Evolutionary conservation across 106 monocot species (phyloP).

Genomic region (Apostasia ramifera): DNA sequence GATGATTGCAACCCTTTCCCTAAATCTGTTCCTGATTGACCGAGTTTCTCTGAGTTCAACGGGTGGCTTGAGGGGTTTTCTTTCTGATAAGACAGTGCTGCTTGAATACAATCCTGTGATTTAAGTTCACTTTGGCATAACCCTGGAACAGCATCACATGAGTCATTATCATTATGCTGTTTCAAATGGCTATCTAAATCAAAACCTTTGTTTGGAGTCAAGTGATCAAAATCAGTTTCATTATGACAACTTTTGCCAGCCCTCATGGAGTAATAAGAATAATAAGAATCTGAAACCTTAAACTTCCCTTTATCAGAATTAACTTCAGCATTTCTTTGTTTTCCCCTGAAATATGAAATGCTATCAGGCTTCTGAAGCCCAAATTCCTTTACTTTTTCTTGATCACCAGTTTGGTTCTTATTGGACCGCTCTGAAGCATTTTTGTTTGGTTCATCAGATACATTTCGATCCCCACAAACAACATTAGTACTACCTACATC

Average conservation of each 20-base stretch:
- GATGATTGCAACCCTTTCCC: constrained; percentile 22
- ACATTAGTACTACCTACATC: constrained; percentile 14
- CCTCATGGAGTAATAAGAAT: constrained; percentile 7
- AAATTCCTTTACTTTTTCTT: constrained; percentile 16
- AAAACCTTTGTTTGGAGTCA: background rate
- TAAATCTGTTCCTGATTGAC: constrained; percentile 18
- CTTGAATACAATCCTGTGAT: constrained; percentile 12
- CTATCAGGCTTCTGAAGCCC: constrained; percentile 13
- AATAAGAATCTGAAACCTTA: constrained; percentile 19
- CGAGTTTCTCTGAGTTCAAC: constrained; percentile 8
- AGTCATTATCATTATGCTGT: constrained; percentile 9
- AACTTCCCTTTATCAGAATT: constrained; percentile 16
- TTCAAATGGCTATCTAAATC: background rate
- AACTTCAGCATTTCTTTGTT: constrained; percentile 16
- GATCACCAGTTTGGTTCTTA: constrained; percentile 6
- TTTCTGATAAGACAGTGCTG: constrained; percentile 3
- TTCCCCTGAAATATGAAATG: constrained; percentile 20
- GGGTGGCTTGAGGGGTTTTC: constrained; percentile 10
- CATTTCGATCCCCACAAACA: constrained; percentile 6
- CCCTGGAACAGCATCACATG: constrained; percentile 1
- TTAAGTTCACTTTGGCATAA: background rate
- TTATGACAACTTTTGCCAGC: background rate
- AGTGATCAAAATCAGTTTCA: background rate
- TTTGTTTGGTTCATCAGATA: constrained; percentile 6
- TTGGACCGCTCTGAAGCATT: background rate